Percentiles rank a stretch among this genome's conserved stretches.
Evolutionary conservation across 2,329 filamentous ascomycete species (phyloP).

Genomic region (Setomelanomma holmii): DNA sequence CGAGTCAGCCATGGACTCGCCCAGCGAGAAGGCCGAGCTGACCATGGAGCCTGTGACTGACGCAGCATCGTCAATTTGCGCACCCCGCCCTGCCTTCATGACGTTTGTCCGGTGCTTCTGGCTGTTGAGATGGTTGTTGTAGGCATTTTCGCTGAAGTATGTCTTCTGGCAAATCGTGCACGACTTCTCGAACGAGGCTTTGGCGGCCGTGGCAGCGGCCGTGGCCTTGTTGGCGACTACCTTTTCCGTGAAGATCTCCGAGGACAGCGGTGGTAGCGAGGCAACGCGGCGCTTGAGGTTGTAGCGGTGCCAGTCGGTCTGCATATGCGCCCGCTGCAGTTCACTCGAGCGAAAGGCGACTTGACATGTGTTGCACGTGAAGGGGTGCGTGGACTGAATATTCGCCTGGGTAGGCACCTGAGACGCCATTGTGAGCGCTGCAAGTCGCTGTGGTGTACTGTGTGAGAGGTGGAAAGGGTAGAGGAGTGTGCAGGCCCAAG

Average conservation of each 20-base stretch:
- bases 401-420: slow-evolving; percentile 43
- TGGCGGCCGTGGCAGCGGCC: slow-evolving; percentile 82
- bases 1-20: slow-evolving; percentile 72
- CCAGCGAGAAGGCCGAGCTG: slow-evolving; percentile 90
- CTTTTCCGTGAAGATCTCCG: slow-evolving; percentile 94
- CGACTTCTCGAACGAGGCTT: slow-evolving; percentile 83
- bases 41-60: slow-evolving; percentile 72
- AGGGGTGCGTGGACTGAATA: slow-evolving; percentile 69
- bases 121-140: slow-evolving; percentile 88
- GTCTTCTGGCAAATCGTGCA: slow-evolving; percentile 88
- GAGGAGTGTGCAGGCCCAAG: too few relatives aligned
- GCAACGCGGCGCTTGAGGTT: slow-evolving; percentile 96
- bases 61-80: slow-evolving; percentile 67
- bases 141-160: slow-evolving; percentile 97
- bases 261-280: slow-evolving; percentile 85
- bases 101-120: slow-evolving; percentile 83
- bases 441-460: not conserved
- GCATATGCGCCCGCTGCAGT: slow-evolving; percentile 94
- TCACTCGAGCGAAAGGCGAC: slow-evolving; percentile 95
- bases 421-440: slow-evolving; percentile 41
- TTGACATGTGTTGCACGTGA: slow-evolving; percentile 98
- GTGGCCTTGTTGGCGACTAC: slow-evolving; percentile 88
- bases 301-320: slow-evolving; percentile 97
- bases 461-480: not conserved
- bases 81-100: slow-evolving; percentile 51